Evolutionary conservation across 768 basidiomycete species (phyloP).

Genomic region (Nidularia sp.): DNA sequence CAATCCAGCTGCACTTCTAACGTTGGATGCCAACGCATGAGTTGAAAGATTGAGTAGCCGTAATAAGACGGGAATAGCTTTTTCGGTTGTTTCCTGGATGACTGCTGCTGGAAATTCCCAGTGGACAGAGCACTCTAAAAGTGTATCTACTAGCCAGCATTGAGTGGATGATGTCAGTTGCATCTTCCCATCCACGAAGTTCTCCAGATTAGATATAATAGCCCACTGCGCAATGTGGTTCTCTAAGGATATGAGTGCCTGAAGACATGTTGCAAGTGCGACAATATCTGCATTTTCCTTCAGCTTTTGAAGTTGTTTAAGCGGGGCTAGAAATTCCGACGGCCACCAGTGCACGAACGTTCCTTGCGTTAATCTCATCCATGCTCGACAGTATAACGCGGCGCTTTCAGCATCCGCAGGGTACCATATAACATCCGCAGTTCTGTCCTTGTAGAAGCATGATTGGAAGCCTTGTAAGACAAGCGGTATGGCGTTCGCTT

Average conservation of each 20-base stretch:
- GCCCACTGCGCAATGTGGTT: slow-evolving; percentile 29
- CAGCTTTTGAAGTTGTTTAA: slow-evolving; percentile 27
- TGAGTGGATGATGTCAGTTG: slow-evolving; percentile 25
- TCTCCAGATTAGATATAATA: slow-evolving; percentile 25
- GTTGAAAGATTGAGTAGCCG: slow-evolving; percentile 25
- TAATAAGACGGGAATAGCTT: slow-evolving; percentile 29
- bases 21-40: slow-evolving; percentile 19
- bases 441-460: slow-evolving; percentile 34
- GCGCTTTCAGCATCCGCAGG: slow-evolving; percentile 26
- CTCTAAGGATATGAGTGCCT: slow-evolving; percentile 30
- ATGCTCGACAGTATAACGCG: slow-evolving; percentile 33
- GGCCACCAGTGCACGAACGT: slow-evolving; percentile 28
- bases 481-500: slow-evolving; percentile 24
- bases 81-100: slow-evolving; percentile 25
- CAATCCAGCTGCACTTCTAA: slow-evolving; percentile 24
- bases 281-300: slow-evolving; percentile 26
- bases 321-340: slow-evolving; percentile 12
- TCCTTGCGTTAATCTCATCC: slow-evolving; percentile 34
- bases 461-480: slow-evolving; percentile 28
- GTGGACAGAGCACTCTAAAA: slow-evolving; percentile 27
- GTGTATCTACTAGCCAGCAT: slow-evolving; percentile 33
- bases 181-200: slow-evolving; percentile 22
- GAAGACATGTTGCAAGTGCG: slow-evolving; percentile 29
- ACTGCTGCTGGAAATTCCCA: slow-evolving; percentile 34
- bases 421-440: slow-evolving; percentile 30